Percentiles rank a stretch among this genome's conserved stretches.
phyloP scores from a whole-genome alignment of 306 rosid genomes.

The Corylus heterophylla region DNA sequence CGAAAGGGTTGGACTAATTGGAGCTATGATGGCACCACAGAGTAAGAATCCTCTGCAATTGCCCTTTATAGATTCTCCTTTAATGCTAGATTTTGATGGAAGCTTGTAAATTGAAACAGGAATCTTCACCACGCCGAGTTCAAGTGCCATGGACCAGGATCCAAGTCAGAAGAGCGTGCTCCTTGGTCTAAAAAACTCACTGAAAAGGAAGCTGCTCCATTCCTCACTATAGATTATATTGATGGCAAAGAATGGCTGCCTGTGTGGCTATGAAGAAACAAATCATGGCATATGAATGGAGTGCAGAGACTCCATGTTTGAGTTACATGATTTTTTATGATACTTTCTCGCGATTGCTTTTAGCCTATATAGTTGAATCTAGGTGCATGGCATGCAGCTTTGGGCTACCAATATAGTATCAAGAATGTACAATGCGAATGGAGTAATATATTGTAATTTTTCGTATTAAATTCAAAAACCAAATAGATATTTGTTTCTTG shows the following conservation, averaged over 20 bases:
- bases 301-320: too few species aligned
- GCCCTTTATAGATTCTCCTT: not conserved
- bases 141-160: constrained; percentile 65
- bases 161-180: constrained; percentile 34
- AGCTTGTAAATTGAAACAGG: constrained; percentile 32
- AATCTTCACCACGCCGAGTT: constrained; percentile 64
- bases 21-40: constrained; percentile 59
- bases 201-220: constrained; percentile 46
- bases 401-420: too few species aligned
- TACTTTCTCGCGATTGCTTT: too few species aligned
- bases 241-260: constrained; percentile 76
- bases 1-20: constrained; percentile 77
- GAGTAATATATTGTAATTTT: too few species aligned
- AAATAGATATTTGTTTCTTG: not conserved
- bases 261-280: constrained; percentile 43
- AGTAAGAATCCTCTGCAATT: constrained; percentile 41
- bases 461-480: too few species aligned
- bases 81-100: not conserved
- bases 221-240: constrained; percentile 52
- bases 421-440: too few species aligned
- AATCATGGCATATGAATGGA: too few species aligned
- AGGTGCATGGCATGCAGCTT: too few species aligned
- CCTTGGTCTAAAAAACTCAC: constrained; percentile 60
- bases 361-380: too few species aligned
- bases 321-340: too few species aligned